phyloP scores from a whole-genome alignment of 352 stramenopile species.

The Phytophthora sansomeana region DNA sequence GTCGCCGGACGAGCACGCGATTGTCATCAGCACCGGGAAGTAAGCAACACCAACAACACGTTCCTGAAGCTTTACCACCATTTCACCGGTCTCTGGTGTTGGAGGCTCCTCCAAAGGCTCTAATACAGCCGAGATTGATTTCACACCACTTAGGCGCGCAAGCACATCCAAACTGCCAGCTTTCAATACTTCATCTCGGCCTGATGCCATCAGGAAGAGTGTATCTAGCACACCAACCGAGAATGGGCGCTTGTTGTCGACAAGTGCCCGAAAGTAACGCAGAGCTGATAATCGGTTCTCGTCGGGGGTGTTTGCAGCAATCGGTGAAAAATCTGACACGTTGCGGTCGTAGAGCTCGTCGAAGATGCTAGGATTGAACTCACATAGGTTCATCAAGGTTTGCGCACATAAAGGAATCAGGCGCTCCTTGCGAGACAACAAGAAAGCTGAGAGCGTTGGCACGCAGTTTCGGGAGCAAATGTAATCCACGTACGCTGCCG shows the following conservation, averaged over 20 bases:
- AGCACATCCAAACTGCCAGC: constrained; percentile 65
- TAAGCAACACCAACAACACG: constrained; percentile 64
- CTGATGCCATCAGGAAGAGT: constrained; percentile 74
- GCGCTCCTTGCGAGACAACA: constrained; percentile 74
- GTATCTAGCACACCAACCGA: constrained; percentile 72
- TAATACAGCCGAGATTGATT: constrained; percentile 54
- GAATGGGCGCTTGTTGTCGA: constrained; percentile 64
- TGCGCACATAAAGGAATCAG: constrained; percentile 73
- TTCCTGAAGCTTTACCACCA: constrained; percentile 71
- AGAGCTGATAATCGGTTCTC: constrained; percentile 78
- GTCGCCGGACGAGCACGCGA: constrained; percentile 58
- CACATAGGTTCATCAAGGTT: constrained; percentile 82
- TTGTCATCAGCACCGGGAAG: constrained; percentile 71
- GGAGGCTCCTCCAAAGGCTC: constrained; percentile 51
- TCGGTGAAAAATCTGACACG: constrained; percentile 78
- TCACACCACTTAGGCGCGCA: constrained; percentile 59
- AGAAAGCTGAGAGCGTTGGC: constrained; percentile 62
- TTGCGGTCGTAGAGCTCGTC: constrained; percentile 68
- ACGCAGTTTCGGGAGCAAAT: constrained; percentile 68
- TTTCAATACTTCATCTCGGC: constrained; percentile 58
- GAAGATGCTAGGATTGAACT: constrained; percentile 76
- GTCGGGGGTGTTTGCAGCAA: constrained; percentile 81
- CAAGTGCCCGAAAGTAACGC: constrained; percentile 70
- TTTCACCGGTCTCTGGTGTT: constrained; percentile 49
- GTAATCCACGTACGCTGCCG: constrained; percentile 61